Evolutionary conservation across 2,329 filamentous ascomycete species (phyloP).

Genomic region (Exophiala alcalophila): DNA sequence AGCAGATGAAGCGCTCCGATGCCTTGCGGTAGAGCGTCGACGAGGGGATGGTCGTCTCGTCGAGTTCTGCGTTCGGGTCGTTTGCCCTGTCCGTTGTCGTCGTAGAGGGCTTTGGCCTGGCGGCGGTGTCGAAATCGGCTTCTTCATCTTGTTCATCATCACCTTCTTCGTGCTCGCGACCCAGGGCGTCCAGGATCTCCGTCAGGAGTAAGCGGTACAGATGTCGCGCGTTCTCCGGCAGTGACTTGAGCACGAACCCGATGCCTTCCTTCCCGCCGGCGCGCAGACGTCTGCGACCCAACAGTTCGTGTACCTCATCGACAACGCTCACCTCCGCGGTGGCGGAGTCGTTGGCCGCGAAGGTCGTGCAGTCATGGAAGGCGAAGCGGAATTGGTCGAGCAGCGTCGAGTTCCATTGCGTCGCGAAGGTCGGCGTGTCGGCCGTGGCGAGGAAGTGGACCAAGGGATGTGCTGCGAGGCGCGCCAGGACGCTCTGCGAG

Average conservation of each 20-base stretch:
- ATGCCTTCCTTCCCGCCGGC: slow-evolving; percentile 89
- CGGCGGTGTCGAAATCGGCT: too few relatives aligned
- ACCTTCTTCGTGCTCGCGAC: slow-evolving; percentile 38
- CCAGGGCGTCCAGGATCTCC: slow-evolving; percentile 72
- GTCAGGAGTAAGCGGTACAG: slow-evolving; percentile 81
- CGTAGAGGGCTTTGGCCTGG: slow-evolving; percentile 3
- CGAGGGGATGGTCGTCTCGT: not conserved
- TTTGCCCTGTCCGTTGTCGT: slow-evolving; percentile 22
- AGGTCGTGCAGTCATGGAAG: slow-evolving; percentile 94
- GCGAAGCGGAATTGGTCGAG: slow-evolving; percentile 79
- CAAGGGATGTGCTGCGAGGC: slow-evolving; percentile 69
- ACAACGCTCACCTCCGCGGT: slow-evolving; percentile 79
- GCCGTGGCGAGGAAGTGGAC: slow-evolving; percentile 75
- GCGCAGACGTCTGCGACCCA: slow-evolving; percentile 75
- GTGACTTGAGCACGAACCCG: slow-evolving; percentile 80
- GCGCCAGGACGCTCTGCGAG: slow-evolving; percentile 70
- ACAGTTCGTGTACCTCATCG: slow-evolving; percentile 82
- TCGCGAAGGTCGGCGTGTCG: slow-evolving; percentile 80
- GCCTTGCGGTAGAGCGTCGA: slow-evolving; percentile 88
- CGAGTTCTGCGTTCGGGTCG: not conserved
- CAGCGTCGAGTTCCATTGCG: slow-evolving; percentile 87
- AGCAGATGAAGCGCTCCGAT: slow-evolving; percentile 94
- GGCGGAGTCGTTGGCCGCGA: slow-evolving; percentile 67
- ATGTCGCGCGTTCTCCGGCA: slow-evolving; percentile 88
- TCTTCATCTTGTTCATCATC: slow-evolving; percentile 34